phyloP scores from a whole-genome alignment of 805 yeast species.

The Barnettozyma sucrosica region DNA sequence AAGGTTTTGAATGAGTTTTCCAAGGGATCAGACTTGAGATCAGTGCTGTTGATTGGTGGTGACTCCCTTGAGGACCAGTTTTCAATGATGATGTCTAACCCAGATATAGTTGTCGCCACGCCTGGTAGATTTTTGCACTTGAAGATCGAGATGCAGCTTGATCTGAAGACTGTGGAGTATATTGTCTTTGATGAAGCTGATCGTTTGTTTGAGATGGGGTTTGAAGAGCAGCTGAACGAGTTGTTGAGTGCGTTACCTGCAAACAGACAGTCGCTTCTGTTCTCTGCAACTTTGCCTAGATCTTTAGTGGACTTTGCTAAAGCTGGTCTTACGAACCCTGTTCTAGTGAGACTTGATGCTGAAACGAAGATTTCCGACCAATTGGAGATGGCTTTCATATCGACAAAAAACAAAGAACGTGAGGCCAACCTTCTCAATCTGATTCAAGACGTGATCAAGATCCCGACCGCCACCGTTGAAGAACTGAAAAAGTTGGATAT shows the following conservation, averaged over 20 bases:
- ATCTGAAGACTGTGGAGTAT: conserved; percentile 76
- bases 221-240: conserved; percentile 88
- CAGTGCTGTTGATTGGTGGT: conserved; percentile 89
- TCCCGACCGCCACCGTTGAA: conserved; percentile 75
- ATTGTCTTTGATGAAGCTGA: conserved; percentile 97
- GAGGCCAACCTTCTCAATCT: conserved; percentile 78
- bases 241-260: conserved; percentile 78
- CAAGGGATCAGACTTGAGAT: conserved; percentile 74
- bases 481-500: conserved; percentile 49
- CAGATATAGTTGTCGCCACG: conserved; percentile 92
- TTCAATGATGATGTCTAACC: conserved; percentile 84
- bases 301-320: conserved; percentile 94
- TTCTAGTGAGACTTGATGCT: conserved; percentile 85
- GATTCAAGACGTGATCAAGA: conserved; percentile 77
- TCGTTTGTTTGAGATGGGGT: conserved; percentile 93
- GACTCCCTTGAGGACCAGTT: conserved; percentile 98
- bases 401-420: conserved; percentile 77
- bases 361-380: conserved; percentile 88
- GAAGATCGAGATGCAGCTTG: conserved; percentile 91
- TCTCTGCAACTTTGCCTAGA: conserved; percentile 92
- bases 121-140: conserved; percentile 97
- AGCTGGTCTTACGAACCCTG: conserved; percentile 92
- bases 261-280: conserved; percentile 78
- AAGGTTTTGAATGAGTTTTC: conserved; percentile 86
- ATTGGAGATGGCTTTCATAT: conserved; percentile 81